These are phyloP conservation scores for Hirschfeldia incana DNA, from an alignment of 345 rosid species.

Conservation along the genomic window DNA sequence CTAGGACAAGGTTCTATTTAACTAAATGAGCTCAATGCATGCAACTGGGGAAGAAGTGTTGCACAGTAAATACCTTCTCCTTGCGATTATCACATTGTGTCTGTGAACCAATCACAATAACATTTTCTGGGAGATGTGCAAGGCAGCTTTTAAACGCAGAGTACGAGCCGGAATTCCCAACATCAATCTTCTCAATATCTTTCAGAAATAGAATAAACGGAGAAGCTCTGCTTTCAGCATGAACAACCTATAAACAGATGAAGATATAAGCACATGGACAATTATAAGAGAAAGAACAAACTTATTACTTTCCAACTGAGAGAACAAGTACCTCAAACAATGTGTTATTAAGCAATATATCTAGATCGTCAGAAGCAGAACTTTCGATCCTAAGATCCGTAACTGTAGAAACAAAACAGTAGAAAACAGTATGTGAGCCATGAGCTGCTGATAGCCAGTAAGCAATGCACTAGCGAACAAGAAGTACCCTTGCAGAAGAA, in stretches of 20 bases:
- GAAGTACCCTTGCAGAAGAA: constrained; percentile 83
- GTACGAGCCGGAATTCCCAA: constrained; percentile 64
- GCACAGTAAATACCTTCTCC: constrained; percentile 60
- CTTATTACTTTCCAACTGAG: constrained; percentile 11
- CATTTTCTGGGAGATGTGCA: constrained; percentile 75
- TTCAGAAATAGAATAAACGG: constrained; percentile 90
- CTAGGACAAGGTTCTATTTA: background rate
- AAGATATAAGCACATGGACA: background rate
- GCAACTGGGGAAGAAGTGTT: background rate
- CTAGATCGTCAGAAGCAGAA: constrained; percentile 53
- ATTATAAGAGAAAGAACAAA: constrained; percentile 1
- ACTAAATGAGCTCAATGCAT: background rate
- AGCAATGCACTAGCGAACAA: constrained; percentile 16
- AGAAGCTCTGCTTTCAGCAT: constrained; percentile 64
- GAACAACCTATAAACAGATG: constrained; percentile 56
- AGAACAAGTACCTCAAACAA: constrained; percentile 72
- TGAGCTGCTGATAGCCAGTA: constrained; percentile 23
- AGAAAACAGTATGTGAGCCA: constrained; percentile 20
- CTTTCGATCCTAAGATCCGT: constrained; percentile 66
- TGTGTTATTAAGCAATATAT: constrained; percentile 62
- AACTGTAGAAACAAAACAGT: constrained; percentile 44
- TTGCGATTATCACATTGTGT: constrained; percentile 66
- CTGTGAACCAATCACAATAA: constrained; percentile 78
- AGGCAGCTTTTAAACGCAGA: constrained; percentile 64
- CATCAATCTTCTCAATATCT: constrained; percentile 89